Evolutionary conservation across 768 basidiomycete species (phyloP).

Genomic region (Omphalotus guepiniiformis): DNA sequence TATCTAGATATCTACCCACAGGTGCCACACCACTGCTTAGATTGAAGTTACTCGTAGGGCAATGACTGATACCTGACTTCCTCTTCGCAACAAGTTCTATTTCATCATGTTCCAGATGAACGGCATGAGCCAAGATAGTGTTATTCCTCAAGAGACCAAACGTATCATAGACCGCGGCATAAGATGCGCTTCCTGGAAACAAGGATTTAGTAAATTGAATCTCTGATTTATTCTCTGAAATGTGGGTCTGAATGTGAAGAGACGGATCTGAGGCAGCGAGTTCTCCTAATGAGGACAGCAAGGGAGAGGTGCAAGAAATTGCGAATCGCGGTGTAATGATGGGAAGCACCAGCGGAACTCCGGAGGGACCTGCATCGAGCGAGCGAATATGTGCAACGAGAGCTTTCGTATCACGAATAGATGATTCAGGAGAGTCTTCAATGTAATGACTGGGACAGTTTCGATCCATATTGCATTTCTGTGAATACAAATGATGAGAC

Average conservation of each 20-base stretch:
- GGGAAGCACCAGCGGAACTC: slow-evolving; percentile 73
- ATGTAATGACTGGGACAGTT: slow-evolving; percentile 65
- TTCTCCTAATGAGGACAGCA: slow-evolving; percentile 57
- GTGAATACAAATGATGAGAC: slow-evolving; percentile 1
- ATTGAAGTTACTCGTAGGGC: slow-evolving; percentile 93
- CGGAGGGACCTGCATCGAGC: slow-evolving; percentile 33
- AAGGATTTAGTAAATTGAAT: slow-evolving; percentile 58
- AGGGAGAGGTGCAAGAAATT: slow-evolving; percentile 74
- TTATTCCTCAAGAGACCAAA: slow-evolving; percentile 71
- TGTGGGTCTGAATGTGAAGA: slow-evolving; percentile 88
- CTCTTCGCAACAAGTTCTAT: slow-evolving; percentile 61
- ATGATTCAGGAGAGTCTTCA: slow-evolving; percentile 55
- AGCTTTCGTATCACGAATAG: slow-evolving; percentile 55
- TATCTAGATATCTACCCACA: slow-evolving; percentile 75
- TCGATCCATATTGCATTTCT: slow-evolving; percentile 92
- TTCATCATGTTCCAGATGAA: slow-evolving; percentile 74
- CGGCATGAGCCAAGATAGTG: slow-evolving; percentile 86
- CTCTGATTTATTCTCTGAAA: slow-evolving; percentile 80
- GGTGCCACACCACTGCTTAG: slow-evolving; percentile 80
- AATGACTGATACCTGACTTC: slow-evolving; percentile 82
- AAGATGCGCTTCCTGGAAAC: slow-evolving; percentile 62
- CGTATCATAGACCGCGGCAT: slow-evolving; percentile 79
- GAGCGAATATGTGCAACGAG: slow-evolving; percentile 69
- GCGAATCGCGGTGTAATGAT: slow-evolving; percentile 96
- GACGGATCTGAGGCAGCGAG: slow-evolving; percentile 55